Conservation (phyloP, 192 early-diverging fungal genomes). For the Coemansia aciculifera region DNA sequence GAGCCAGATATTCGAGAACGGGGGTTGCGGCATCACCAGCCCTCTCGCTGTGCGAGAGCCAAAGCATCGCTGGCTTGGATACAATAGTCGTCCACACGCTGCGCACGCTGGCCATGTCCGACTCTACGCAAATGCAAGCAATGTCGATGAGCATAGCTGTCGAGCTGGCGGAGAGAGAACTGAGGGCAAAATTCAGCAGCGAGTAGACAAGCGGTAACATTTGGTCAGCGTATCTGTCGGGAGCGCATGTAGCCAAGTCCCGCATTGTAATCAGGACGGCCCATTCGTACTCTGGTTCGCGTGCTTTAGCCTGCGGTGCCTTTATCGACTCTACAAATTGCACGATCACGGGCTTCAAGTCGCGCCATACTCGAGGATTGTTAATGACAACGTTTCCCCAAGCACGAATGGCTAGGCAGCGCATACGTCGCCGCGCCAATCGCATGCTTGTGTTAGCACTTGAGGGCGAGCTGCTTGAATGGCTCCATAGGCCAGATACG, state of each 20-base stretch:
- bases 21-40: background rate
- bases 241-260: constrained; percentile 21
- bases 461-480: background rate
- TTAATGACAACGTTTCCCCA: constrained; percentile 24
- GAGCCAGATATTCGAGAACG: constrained; percentile 17
- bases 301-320: background rate
- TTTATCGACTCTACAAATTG: constrained; percentile 35
- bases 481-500: constrained; percentile 20
- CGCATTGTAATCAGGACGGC: constrained; percentile 28
- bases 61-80: constrained; percentile 12
- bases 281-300: constrained; percentile 35
- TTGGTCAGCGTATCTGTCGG: constrained; percentile 35
- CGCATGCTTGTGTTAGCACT: background rate
- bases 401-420: constrained; percentile 28
- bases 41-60: constrained; percentile 9
- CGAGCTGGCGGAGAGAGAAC: constrained; percentile 13
- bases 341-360: constrained; percentile 21
- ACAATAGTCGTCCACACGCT: constrained; percentile 33
- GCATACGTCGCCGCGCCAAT: constrained; percentile 14
- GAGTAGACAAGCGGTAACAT: constrained; percentile 30
- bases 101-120: constrained; percentile 25
- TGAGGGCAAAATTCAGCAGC: constrained; percentile 22
- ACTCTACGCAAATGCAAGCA: constrained; percentile 21
- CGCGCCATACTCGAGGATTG: constrained; percentile 42
- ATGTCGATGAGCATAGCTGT: constrained; percentile 27